Conservation (phyloP, 2,329 filamentous ascomycete genomes). For the Septoria petroselini region DNA sequence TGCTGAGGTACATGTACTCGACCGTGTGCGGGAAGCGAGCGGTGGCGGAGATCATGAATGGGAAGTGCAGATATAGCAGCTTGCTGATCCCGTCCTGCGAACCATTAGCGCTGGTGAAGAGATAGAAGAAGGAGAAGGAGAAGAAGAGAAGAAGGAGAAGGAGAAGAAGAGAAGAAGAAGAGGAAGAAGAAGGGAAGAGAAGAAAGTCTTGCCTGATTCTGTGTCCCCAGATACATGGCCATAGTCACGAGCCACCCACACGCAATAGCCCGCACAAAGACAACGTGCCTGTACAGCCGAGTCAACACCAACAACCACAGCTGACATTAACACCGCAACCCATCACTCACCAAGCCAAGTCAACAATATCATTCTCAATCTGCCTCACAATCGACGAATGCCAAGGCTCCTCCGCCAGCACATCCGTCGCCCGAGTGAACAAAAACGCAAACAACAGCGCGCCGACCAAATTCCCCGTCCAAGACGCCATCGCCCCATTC, state of each 20-base stretch:
- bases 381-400: constrained; percentile 25
- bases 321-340: no score
- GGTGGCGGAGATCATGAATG: constrained; percentile 32
- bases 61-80: constrained; percentile 30
- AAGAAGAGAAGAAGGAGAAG: no score
- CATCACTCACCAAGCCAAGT: constrained; percentile 19
- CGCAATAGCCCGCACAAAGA: constrained; percentile 31
- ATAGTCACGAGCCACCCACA: constrained; percentile 34
- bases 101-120: no score
- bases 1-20: constrained; percentile 34
- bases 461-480: constrained; percentile 29
- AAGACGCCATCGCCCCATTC: constrained; percentile 16
- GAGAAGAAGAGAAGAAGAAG: no score
- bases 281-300: constrained; percentile 16
- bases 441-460: constrained; percentile 21
- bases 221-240: constrained; percentile 34
- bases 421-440: constrained; percentile 25
- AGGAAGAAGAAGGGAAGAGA: no score
- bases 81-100: constrained; percentile 32
- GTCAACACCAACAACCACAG: no score
- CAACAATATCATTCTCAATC: constrained; percentile 28
- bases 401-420: constrained; percentile 27
- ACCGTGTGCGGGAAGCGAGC: constrained; percentile 34
- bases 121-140: no score
- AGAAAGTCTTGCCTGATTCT: no score